Conservation (phyloP, 202 grass and related monocot species). For the Schoenoplectus triqueter region DNA sequence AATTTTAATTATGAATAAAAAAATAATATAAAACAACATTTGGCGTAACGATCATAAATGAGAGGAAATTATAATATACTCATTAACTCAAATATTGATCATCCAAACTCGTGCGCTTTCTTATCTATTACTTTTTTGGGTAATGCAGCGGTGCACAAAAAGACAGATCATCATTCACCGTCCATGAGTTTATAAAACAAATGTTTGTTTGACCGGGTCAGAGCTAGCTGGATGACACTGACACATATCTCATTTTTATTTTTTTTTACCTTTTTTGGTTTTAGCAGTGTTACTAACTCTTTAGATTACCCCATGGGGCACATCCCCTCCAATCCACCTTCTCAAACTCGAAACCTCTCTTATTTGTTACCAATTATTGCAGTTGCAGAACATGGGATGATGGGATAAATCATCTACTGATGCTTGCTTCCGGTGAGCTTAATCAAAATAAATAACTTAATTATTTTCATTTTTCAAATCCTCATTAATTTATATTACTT, state of each 20-base stretch:
- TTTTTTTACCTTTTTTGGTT: not conserved
- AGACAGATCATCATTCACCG: conserved; percentile 41
- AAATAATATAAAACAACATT: no score
- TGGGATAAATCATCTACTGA: not conserved
- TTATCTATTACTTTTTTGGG: no score
- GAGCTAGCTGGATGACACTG: not conserved
- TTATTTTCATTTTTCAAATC: no score
- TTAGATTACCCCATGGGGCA: conserved; percentile 28
- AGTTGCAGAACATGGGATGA: not conserved
- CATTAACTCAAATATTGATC: no score
- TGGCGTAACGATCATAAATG: no score
- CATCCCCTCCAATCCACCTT: conserved; percentile 24
- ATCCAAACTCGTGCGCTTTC: no score
- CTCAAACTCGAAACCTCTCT: not conserved
- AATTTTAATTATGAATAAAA: no score
- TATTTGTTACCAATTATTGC: not conserved
- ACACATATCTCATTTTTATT: not conserved
- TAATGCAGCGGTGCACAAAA: not conserved
- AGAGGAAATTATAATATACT: no score
- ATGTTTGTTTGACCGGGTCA: conserved; percentile 47
- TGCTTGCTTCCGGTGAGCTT: not conserved
- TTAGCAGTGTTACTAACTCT: not conserved
- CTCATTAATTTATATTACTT: no score
- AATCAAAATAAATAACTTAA: no score
- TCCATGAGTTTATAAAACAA: conserved; percentile 30